Evolutionary conservation across 2,329 filamentous ascomycete genomes (phyloP), one percentile per base, ranked within the genome.

Genomic region (Rhinocladiella similis): DNA sequence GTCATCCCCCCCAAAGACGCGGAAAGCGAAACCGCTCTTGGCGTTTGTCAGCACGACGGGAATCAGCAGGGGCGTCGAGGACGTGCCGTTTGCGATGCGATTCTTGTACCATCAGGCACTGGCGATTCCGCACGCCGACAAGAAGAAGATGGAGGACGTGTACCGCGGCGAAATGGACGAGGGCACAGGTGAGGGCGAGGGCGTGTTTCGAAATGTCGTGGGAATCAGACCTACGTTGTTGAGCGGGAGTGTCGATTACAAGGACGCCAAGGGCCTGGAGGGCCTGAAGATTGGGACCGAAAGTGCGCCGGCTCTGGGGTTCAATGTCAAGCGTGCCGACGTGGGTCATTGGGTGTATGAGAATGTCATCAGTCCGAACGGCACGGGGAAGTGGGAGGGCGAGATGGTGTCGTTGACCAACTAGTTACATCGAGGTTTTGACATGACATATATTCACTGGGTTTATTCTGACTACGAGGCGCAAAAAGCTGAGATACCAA

Each of bases 131-230:
- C 73, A 66, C 47, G 25, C 10, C 5, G 73, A 75, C 54, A 75
- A 75, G 66, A 61, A 56, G 53, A 61, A 65, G 3, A 75, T 74
- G 72, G 73, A 75, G 55, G 55, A 29, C 68, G 35, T 64, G 69
- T 56, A 65, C 64, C 50, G 67, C 61, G n/a, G 66, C 66, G 19
- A 61, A 18, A 53, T 65, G 66, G 53, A 50, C 7, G 19, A 56
- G 68, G 72, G 70, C 5, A n/a, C n/a, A n/a, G n/a, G n/a, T n/a
- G n/a, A 41, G 38, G n/a, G 18, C 65, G 69, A 73, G 53, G 51
- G 52, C 27, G 33, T 63, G 27, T 63, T 62, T 38, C 47, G 47
- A 42, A 66, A 36, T 49, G 54, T 66, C 55, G 66, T 68, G 1
- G 64, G 73, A 14, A 56, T 72, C n/a, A 65, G 72, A 12, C 70